phyloP scores from a whole-genome alignment of 1,284 basidiomycete species.

The Austropuccinia psidii region DNA sequence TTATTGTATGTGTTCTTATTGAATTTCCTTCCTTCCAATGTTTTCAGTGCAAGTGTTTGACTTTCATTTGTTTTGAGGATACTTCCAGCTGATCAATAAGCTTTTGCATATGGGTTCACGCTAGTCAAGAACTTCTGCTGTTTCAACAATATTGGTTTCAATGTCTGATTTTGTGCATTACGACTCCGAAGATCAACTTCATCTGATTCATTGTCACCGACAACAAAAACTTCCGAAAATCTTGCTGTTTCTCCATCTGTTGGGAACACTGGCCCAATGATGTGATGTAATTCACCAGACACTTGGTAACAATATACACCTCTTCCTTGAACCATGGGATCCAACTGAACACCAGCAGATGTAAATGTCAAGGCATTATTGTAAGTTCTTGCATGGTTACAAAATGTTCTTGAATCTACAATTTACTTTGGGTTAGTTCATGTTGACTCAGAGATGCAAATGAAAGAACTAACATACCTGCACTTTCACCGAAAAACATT shows the following conservation, averaged over 20 bases:
- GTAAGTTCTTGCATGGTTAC: not conserved
- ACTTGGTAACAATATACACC: not conserved
- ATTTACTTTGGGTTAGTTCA: not conserved
- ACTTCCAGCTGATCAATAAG: not conserved
- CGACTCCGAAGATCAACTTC: not conserved
- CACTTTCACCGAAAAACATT: no score
- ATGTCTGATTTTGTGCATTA: not conserved
- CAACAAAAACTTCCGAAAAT: not conserved
- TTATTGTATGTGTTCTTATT: not conserved
- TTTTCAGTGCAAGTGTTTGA: not conserved
- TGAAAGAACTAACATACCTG: not conserved
- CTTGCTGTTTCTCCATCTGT: not conserved
- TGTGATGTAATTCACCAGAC: not conserved
- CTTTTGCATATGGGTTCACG: not conserved
- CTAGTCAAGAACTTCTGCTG: not conserved
- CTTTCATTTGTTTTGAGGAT: not conserved
- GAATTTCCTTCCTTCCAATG: no score
- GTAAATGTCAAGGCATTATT: slow-evolving; percentile 6
- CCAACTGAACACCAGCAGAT: not conserved
- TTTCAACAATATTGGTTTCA: not conserved
- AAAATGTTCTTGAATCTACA: not conserved
- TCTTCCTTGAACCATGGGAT: not conserved
- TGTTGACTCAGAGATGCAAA: not conserved
- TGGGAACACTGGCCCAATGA: not conserved
- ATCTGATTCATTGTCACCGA: not conserved